phyloP scores from a whole-genome alignment of 371 early-diverging fungal species.

The Aphelidium insulamus region DNA sequence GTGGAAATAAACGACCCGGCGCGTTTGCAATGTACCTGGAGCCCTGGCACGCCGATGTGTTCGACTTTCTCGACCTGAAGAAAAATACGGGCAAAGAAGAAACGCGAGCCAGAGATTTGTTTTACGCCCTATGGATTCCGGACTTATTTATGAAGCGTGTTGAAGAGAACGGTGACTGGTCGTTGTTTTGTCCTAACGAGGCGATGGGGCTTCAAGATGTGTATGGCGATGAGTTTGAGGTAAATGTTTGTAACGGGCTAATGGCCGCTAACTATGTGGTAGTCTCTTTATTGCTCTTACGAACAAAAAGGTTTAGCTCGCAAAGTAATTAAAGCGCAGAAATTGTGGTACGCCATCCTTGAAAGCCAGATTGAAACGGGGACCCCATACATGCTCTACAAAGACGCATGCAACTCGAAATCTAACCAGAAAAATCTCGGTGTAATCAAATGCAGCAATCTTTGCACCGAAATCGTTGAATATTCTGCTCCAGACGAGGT shows the following conservation, averaged over 20 bases:
- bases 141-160: constrained; percentile 99
- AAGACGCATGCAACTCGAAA: constrained; percentile 94
- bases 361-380: constrained; percentile 98
- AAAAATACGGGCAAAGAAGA: constrained; percentile 99
- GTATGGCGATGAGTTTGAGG: constrained; percentile 91
- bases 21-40: constrained; percentile 98
- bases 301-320: constrained; percentile 69
- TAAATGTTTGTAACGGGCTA: constrained; percentile 2
- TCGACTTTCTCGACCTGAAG: constrained; percentile 91
- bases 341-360: constrained; percentile 95
- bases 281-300: constrained; percentile 48
- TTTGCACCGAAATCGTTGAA: constrained; percentile 86
- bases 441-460: constrained; percentile 64
- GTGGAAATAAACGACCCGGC: constrained; percentile 97
- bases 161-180: constrained; percentile 84
- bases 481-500: constrained; percentile 92
- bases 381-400: constrained; percentile 97
- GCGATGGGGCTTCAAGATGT: constrained; percentile 76
- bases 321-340: constrained; percentile 82
- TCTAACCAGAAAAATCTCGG: constrained; percentile 94
- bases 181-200: constrained; percentile 92
- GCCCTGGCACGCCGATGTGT: constrained; percentile 98
- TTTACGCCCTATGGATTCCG: constrained; percentile 97
- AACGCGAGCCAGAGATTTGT: constrained; percentile 88
- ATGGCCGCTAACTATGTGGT: background rate